phyloP scores from a whole-genome alignment of 176 grass and related monocot species.

The Canna indica region DNA sequence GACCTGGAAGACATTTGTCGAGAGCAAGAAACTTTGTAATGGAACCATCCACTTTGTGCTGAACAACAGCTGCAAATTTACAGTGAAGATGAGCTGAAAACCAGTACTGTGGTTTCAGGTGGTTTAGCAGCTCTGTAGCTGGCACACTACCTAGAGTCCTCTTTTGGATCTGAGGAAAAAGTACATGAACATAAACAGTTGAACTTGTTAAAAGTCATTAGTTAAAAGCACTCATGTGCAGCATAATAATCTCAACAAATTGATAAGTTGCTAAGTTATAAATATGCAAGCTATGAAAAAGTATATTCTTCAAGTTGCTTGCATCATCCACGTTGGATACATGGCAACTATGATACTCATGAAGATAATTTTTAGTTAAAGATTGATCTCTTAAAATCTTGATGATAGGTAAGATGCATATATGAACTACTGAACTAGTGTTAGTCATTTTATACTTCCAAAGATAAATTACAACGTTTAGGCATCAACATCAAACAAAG shows the following conservation, averaged over 20 bases:
- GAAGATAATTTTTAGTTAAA: background rate
- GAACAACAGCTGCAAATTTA: conserved; percentile 63
- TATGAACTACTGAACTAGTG: background rate
- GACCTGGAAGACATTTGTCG: conserved; percentile 70
- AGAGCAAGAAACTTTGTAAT: conserved; percentile 78
- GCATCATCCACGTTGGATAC: background rate
- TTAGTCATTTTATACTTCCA: no score
- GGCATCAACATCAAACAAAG: no score
- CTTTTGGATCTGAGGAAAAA: conserved; percentile 43
- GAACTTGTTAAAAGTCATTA: background rate
- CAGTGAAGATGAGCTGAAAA: conserved; percentile 79
- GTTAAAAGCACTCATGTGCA: background rate
- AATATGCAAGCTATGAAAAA: background rate
- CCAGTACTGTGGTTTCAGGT: conserved; percentile 68
- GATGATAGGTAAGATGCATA: background rate
- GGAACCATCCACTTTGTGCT: conserved; percentile 54
- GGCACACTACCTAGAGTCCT: conserved; percentile 61
- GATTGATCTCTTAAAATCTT: background rate
- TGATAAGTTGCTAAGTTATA: background rate
- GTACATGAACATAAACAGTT: conserved; percentile 1
- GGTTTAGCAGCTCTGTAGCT: conserved; percentile 71
- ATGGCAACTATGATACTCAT: background rate
- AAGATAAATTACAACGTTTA: no score
- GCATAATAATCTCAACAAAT: background rate
- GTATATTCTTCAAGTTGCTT: background rate